phyloP scores from a whole-genome alignment of 768 basidiomycete genomes.

The Crassisporium funariophilum region DNA sequence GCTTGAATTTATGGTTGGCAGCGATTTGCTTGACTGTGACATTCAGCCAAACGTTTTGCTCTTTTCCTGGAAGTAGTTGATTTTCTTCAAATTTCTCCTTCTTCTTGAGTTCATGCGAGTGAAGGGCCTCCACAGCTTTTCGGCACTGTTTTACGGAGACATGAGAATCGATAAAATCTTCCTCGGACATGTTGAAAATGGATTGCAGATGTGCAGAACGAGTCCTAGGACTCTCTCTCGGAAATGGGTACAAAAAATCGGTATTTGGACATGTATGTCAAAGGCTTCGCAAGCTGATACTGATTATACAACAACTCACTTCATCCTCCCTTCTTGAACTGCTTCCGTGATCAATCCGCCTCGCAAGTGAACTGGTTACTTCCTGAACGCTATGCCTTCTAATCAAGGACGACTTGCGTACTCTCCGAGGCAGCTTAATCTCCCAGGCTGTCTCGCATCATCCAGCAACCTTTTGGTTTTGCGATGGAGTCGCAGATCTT shows the following conservation, averaged over 20 bases:
- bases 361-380: too few relatives aligned
- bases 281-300: too few relatives aligned
- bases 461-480: too few relatives aligned
- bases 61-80: conserved; percentile 76
- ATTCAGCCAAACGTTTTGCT: conserved; percentile 88
- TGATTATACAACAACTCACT: too few relatives aligned
- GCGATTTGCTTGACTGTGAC: conserved; percentile 85
- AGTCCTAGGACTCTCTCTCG: not conserved
- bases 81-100: conserved; percentile 66
- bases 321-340: too few relatives aligned
- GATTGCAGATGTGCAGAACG: not conserved
- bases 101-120: conserved; percentile 66
- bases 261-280: not conserved
- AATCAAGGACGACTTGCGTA: too few relatives aligned
- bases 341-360: too few relatives aligned
- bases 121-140: conserved; percentile 78
- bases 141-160: conserved; percentile 75
- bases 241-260: not conserved
- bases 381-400: too few relatives aligned
- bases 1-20: conserved; percentile 75
- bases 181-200: conserved; percentile 43
- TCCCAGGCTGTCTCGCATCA: too few relatives aligned
- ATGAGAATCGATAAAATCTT: conserved; percentile 64
- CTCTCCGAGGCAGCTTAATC: too few relatives aligned
- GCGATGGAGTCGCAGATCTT: too few relatives aligned